Evolutionary conservation across 306 rosid genomes (phyloP).

Genomic region (Lithocarpus polystachyus): DNA sequence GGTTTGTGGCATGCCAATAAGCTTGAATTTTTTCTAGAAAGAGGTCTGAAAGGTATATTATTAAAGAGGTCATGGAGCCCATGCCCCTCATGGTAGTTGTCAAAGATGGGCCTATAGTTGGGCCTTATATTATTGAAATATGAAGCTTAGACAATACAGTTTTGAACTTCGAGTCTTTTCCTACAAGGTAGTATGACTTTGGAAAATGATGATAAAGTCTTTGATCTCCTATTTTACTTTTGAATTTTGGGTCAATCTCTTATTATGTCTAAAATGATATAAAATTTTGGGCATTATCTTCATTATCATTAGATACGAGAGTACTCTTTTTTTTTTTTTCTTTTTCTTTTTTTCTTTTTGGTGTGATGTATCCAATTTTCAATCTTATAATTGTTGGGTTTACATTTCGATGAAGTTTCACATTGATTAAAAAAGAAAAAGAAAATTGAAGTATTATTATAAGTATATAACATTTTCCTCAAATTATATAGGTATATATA

Average conservation of each 20-base stretch:
- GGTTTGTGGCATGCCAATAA: background rate
- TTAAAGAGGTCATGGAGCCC: too few species aligned
- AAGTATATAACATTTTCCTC: too few species aligned
- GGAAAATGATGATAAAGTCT: background rate
- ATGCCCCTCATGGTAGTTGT: background rate
- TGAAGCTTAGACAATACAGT: background rate
- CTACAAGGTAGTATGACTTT: too few species aligned
- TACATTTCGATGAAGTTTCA: too few species aligned
- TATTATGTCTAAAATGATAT: background rate
- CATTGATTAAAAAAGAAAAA: too few species aligned
- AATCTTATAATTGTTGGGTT: too few species aligned
- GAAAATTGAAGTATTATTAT: too few species aligned
- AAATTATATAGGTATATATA: accelerated
- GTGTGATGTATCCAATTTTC: background rate
- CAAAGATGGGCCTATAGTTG: background rate
- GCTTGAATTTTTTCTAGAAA: background rate
- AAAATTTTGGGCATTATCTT: background rate
- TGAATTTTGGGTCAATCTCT: background rate
- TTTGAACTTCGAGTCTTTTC: too few species aligned
- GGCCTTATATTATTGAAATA: background rate
- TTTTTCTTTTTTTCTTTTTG: too few species aligned
- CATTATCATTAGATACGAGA: background rate
- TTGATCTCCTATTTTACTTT: background rate
- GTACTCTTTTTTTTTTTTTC: too few species aligned
- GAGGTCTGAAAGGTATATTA: background rate